Conservation (phyloP, 352 stramenopile genomes). For the Phytophthora sp. region DNA sequence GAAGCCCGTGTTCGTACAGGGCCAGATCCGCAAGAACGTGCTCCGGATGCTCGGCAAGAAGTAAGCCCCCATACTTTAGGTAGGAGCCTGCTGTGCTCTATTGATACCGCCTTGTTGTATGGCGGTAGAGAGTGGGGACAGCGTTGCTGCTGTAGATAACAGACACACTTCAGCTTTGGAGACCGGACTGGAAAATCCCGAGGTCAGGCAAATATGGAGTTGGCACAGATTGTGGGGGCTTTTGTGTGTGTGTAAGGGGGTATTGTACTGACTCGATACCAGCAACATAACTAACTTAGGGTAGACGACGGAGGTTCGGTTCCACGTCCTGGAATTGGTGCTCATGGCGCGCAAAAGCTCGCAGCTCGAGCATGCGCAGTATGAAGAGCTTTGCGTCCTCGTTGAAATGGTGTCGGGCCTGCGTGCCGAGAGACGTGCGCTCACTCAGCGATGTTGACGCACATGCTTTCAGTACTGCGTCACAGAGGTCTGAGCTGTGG, state of each 20-base stretch:
- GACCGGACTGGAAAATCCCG: not conserved
- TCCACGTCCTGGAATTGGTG: slow-evolving; percentile 12
- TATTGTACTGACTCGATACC: not conserved
- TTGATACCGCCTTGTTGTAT: not conserved
- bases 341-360: slow-evolving; percentile 17
- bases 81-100: not conserved
- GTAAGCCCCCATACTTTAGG: slow-evolving; percentile 5
- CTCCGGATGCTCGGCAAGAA: slow-evolving; percentile 70
- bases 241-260: not conserved
- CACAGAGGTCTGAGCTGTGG: slow-evolving; percentile 20
- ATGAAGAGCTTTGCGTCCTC: slow-evolving; percentile 57
- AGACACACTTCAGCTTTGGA: slow-evolving; percentile 2
- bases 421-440: slow-evolving; percentile 27
- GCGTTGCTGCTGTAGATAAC: slow-evolving; percentile 25
- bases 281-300: not conserved
- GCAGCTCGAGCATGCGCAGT: slow-evolving; percentile 42
- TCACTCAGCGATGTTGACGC: slow-evolving; percentile 22
- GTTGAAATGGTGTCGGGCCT: slow-evolving; percentile 45
- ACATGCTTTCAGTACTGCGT: slow-evolving; percentile 11
- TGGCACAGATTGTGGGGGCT: slow-evolving; percentile 6
- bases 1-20: slow-evolving; percentile 71
- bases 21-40: slow-evolving; percentile 87
- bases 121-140: not conserved
- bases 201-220: slow-evolving; percentile 20
- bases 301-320: slow-evolving; percentile 10